Base-by-base conservation (phyloP, 2,329 filamentous ascomycete species). In the Talaromyces sp. region DNA sequence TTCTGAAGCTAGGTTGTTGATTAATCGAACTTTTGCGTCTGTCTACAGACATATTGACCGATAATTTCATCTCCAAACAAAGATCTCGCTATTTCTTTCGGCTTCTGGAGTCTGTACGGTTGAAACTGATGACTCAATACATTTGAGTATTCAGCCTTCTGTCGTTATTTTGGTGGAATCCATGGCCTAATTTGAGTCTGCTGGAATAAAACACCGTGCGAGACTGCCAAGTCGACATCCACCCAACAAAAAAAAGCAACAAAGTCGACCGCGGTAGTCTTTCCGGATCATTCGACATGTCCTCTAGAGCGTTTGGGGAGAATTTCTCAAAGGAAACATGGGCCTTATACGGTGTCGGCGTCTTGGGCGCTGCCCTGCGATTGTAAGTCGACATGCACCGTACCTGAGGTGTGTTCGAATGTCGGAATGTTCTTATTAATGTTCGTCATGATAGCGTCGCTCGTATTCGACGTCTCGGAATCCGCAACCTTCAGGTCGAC, bases 401-500 rank as follows among this genome's bases (percentile, higher is more conserved):
- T 22, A 19, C 50, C 14, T 22, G 31, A 54, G 10, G 31, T 4
- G 50, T n/a, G 19, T 4, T 11, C 35, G 5, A 11, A 54, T 35
- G 16, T 54, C 31, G 22, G n/a, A 16, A 22, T 2, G 4, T 37
- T 8, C 11, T 22, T 8, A 39, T 39, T 56, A 7, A 56, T 11
- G 9, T 14, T 22, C 2, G 33, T 1, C 11, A 13, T 24, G 1
- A 47, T 59, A 81, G 79, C 48, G 64, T 72, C 27, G 78, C 78
- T 56, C 76, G 78, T 70, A 70, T 78, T 61, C 76, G 76, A 60
- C 76, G 78, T 62, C 70, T 80, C 7, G 82, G 84, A 2, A 70
- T 84, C 60, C 81, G 74, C 63, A 81, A 81, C 62, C 77, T 87
- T 43, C 84, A 87, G 68, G 27, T 74, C 2, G 85, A 88, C 66